Base-by-base conservation (phyloP, 495 filamentous ascomycete genomes). In the Xylaria longipes region DNA sequence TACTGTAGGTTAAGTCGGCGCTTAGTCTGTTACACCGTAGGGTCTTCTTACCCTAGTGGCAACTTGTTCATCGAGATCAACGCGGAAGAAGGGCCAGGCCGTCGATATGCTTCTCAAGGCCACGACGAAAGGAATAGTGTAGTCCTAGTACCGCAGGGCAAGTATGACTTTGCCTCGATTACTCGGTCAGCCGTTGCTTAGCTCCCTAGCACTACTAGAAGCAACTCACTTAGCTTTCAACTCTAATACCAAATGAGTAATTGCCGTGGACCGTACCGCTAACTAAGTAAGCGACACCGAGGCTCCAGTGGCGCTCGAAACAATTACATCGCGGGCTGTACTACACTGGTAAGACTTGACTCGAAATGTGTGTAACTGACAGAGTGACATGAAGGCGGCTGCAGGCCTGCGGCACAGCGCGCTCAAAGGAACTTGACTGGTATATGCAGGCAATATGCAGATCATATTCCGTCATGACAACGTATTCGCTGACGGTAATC, bases 21-120 rank as follows among this genome's bases (percentile, higher is more conserved):
- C 68, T 70, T 70, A 62, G 56, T 39, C 15, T 61, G 68, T 61
- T 62, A 70, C 65, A 67, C 65, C 48, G 31, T 2, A n/a, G 11
- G 46, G 20, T 54, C 46, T 29, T 35, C 20, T 56, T 7, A 37
- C 25, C 29, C 17, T 29, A 6, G 33, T 56, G 3, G 6, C 5
- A 27, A 33, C 14, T 54, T 39, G n/a, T 31, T 37, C 20, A 6
- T 15, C 31, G 33, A 29, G n/a, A 56, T 29, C 12, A 5, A 27
- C n/a, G 27, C 31, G n/a, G 29, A 17, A 0, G 7, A 17, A 27
- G 31, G 43, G 17, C 45, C 8, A 37, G 7, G n/a, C 12, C 9
- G 46, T 56, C 22, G 48, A 56, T 54, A 50, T n/a, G 6, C 27
- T 9, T 65, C 29, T 37, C 45, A 14, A 43, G 31, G 45, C 15